Evolutionary conservation across 2,329 filamentous ascomycete genomes (phyloP).

Genomic region (Xylariaceae sp.): DNA sequence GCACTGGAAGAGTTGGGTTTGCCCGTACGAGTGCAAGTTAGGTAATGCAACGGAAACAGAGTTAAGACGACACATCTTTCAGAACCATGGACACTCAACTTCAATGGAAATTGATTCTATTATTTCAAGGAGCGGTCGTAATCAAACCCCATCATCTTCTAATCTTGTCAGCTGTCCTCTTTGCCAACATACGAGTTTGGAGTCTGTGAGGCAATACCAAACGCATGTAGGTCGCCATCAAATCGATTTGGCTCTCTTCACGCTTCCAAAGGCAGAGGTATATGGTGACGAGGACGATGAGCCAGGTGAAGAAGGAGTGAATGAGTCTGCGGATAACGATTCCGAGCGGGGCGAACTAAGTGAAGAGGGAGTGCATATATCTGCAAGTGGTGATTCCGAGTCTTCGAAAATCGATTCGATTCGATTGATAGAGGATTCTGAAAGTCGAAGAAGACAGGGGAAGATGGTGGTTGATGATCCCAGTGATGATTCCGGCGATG

Average conservation of each 20-base stretch:
- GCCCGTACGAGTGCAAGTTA: slow-evolving; percentile 17
- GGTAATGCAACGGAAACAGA: not conserved
- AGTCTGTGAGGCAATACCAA: slow-evolving; percentile 18
- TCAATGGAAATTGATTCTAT: slow-evolving; percentile 7
- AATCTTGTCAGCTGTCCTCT: slow-evolving; percentile 16
- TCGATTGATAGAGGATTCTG: too few relatives aligned
- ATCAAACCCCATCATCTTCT: not conserved
- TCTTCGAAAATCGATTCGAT: too few relatives aligned
- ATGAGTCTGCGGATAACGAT: too few relatives aligned
- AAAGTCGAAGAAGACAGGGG: too few relatives aligned
- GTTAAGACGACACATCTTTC: slow-evolving; percentile 3
- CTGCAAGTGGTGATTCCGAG: too few relatives aligned
- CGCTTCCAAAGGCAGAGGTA: slow-evolving; percentile 10
- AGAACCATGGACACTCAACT: not conserved
- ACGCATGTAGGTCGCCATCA: slow-evolving; percentile 27
- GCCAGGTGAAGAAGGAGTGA: too few relatives aligned
- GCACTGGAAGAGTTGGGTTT: slow-evolving; percentile 26
- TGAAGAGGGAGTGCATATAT: too few relatives aligned
- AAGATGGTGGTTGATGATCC: too few relatives aligned
- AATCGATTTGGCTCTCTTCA: slow-evolving; percentile 24
- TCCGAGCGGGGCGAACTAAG: too few relatives aligned
- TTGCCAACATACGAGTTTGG: slow-evolving; percentile 10
- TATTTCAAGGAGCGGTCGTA: slow-evolving; percentile 3
- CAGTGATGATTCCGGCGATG: too few relatives aligned
- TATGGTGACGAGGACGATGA: slow-evolving; percentile 6